phyloP scores from a whole-genome alignment of 1,284 basidiomycete species.

The Salmacisia buchloeana region DNA sequence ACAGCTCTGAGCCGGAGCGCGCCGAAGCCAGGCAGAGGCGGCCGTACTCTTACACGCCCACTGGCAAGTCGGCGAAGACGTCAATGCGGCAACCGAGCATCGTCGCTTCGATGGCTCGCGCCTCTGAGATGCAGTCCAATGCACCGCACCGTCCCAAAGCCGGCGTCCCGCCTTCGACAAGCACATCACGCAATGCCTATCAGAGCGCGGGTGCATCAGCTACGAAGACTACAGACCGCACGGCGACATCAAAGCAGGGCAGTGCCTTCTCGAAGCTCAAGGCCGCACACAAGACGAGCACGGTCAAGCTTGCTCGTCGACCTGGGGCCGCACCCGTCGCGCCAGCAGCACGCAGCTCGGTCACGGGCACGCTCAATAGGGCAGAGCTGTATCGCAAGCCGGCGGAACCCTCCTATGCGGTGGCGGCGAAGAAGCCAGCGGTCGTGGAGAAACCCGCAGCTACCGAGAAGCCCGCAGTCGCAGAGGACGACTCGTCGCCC shows the following conservation, averaged over 20 bases:
- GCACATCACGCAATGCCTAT: neutral
- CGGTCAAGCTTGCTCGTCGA: neutral
- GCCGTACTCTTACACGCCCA: neutral
- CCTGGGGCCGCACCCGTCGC: neutral
- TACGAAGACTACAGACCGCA: neutral
- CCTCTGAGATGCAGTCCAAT: neutral
- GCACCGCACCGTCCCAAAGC: neutral
- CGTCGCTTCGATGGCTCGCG: neutral
- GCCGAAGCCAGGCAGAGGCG: neutral
- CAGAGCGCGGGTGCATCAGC: slow-evolving; percentile 1
- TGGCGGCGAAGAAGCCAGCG: slow-evolving; percentile 62
- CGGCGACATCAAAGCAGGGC: neutral
- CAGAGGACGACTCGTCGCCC: slow-evolving; percentile 27
- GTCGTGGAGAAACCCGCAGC: slow-evolving; percentile 17
- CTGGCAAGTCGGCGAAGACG: neutral
- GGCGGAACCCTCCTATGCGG: slow-evolving; percentile 8
- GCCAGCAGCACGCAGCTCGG: neutral
- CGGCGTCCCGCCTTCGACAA: neutral
- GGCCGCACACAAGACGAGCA: neutral
- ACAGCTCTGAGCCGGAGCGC: neutral
- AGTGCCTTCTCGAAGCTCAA: neutral
- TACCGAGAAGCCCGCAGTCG: too few species aligned
- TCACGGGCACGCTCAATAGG: neutral
- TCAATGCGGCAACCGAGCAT: neutral
- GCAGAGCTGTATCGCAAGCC: neutral